phyloP scores from a whole-genome alignment of 306 rosid genomes.

The Ammopiptanthus mongolicus region DNA sequence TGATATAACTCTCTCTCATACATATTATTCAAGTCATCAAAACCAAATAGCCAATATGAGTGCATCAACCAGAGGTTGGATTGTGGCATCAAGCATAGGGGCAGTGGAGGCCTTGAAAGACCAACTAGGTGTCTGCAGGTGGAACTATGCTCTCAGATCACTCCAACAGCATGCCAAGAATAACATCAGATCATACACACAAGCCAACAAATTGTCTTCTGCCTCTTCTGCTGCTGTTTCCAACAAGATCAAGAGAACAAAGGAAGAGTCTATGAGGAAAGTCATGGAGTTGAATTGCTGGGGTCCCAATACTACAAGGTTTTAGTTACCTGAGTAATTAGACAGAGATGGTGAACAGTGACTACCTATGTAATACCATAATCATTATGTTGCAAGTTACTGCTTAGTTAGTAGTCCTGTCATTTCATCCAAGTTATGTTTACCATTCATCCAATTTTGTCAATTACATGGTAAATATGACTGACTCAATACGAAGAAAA shows the following conservation, averaged over 20 bases:
- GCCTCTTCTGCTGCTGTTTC: conserved; percentile 34
- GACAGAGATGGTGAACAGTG: background rate
- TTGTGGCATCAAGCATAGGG: conserved; percentile 69
- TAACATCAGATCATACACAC: conserved; percentile 39
- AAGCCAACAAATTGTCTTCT: conserved; percentile 31
- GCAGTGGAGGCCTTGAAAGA: conserved; percentile 76
- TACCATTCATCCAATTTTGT: background rate
- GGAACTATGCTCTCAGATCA: conserved; percentile 56
- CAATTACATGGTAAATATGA: too few relatives aligned
- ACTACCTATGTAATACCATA: background rate
- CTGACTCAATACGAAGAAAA: too few relatives aligned
- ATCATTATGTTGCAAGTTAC: background rate
- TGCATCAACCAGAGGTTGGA: conserved; percentile 44
- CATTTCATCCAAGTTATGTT: background rate
- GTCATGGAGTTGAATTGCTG: conserved; percentile 62
- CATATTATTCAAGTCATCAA: too few relatives aligned
- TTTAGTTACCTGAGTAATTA: conserved; percentile 7
- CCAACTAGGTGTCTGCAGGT: conserved; percentile 63
- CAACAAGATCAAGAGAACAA: conserved; percentile 23
- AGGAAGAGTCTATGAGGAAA: conserved; percentile 42
- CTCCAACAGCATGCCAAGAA: conserved; percentile 50
- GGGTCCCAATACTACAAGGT: conserved; percentile 60
- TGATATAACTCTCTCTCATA: background rate
- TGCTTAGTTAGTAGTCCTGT: background rate
- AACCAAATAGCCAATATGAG: conserved; percentile 20